Conservation (phyloP, 1,284 basidiomycete species). For the Pyrrhoderma noxium region DNA sequence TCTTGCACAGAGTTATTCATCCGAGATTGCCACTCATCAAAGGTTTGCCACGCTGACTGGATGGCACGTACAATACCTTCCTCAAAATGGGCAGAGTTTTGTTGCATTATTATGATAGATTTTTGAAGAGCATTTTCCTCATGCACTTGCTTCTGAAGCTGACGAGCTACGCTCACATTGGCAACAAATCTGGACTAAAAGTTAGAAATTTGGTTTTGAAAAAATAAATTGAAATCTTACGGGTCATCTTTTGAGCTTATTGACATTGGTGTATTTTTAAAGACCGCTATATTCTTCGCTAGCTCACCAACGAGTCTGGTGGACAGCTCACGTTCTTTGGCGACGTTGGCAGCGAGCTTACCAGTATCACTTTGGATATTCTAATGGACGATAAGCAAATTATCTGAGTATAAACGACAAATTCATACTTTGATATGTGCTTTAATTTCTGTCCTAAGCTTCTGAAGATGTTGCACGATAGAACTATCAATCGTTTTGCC, state of each 20-base stretch:
- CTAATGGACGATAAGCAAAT: constrained; percentile 31
- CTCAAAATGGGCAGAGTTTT: constrained; percentile 96
- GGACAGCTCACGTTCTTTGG: constrained; percentile 90
- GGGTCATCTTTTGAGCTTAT: constrained; percentile 84
- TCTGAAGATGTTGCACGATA: constrained; percentile 96
- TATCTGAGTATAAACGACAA: constrained; percentile 1
- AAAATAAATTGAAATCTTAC: constrained; percentile 35
- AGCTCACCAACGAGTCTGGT: constrained; percentile 86
- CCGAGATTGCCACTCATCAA: constrained; percentile 94
- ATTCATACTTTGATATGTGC: constrained; percentile 82
- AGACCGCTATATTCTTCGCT: constrained; percentile 77
- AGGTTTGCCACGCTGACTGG: constrained; percentile 96
- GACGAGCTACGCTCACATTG: constrained; percentile 79
- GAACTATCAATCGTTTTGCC: constrained; percentile 95
- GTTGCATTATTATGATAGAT: constrained; percentile 98
- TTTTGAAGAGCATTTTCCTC: constrained; percentile 99
- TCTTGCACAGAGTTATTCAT: constrained; percentile 77
- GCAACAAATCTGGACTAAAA: constrained; percentile 43
- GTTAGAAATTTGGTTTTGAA: not conserved
- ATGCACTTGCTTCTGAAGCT: constrained; percentile 90
- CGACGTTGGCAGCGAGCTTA: constrained; percentile 89
- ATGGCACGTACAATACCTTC: constrained; percentile 93
- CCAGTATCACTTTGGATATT: constrained; percentile 99
- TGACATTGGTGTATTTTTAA: constrained; percentile 93
- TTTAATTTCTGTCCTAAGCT: constrained; percentile 91